Evolutionary conservation across 495 filamentous ascomycete species (phyloP).

Genomic region (Wilcoxina mikolae): DNA sequence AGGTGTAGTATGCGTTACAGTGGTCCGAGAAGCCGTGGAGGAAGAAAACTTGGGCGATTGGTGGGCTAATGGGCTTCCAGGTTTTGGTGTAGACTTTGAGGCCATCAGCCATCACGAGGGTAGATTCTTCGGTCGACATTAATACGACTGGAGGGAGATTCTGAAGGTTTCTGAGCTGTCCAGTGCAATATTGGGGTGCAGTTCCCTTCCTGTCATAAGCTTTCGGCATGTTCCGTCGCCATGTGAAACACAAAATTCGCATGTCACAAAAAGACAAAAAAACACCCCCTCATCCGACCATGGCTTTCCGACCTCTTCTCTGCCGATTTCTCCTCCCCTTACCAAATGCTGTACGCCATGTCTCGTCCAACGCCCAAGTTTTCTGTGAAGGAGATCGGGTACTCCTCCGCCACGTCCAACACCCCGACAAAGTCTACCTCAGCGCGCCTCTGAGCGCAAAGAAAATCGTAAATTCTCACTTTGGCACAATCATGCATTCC

Average conservation of each 20-base stretch:
- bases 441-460: conserved; percentile 37
- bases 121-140: background rate
- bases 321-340: background rate
- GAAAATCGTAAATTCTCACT: conserved; percentile 35
- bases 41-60: conserved; percentile 56
- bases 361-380: background rate
- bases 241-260: too few species aligned
- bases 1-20: conserved; percentile 50
- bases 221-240: too few species aligned
- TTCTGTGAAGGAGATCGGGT: conserved; percentile 45
- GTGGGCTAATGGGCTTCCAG: conserved; percentile 49
- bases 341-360: background rate
- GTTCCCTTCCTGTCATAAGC: too few species aligned
- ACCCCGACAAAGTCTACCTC: conserved; percentile 37
- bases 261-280: background rate
- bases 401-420: conserved; percentile 31
- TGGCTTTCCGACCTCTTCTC: background rate
- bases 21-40: conserved; percentile 87
- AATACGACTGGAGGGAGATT: too few species aligned
- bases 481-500: conserved; percentile 41
- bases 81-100: conserved; percentile 63
- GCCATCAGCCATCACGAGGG: conserved; percentile 33
- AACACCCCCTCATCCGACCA: background rate
- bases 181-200: too few species aligned
- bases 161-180: background rate